Evolutionary conservation across 176 grass and related monocot species (phyloP), one percentile per base, ranked within the genome.

Genomic region (Rhynchospora tenuis): DNA sequence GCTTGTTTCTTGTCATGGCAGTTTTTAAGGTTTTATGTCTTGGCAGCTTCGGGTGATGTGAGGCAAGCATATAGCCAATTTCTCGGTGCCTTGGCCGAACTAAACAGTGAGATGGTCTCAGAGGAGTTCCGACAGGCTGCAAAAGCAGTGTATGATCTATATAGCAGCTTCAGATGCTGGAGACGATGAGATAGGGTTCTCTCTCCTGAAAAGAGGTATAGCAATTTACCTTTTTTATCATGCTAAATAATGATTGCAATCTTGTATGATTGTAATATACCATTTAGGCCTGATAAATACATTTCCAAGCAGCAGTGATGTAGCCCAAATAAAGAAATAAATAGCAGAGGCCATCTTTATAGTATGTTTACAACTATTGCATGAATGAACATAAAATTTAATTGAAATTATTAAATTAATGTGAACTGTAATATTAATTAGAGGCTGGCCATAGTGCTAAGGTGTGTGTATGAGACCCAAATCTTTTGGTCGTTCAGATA

Each of bases 31-130:
- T 45, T 87, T 56, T 47, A 61, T 67, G 59, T 87, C 63, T 29
- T 48, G 73, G 46, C 92, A 98, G 95, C 92, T 66, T 80, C 95
- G 48, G 90, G 84, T 78, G 92, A 93, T 31, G 76, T 98, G 61
- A 85, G 87, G 26, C 95, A 94, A 89, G 79, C 89, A 48, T 98
- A 93, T 76, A 98, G 83, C 67, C 95, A 98, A 56, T 98, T 87
- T 87, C 86, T 98, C 0, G 89, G 89, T 56, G 88, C 87, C 2
- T 82, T 98, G 48, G 89, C 88, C 73, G 92, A 98, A 79, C 43
- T 98, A 87, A 94, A 94, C 63, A 91, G 89, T 60, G 92, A 94
- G 79, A 91, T 90, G 31, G 79, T 86, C 73, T 93, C 89, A 31
- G 95, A 93, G 84, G 92, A 98, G 89, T 85, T 98, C 51, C 82